Evolutionary conservation across 805 yeast genomes (phyloP).

Genomic region (Lachancea sp.): DNA sequence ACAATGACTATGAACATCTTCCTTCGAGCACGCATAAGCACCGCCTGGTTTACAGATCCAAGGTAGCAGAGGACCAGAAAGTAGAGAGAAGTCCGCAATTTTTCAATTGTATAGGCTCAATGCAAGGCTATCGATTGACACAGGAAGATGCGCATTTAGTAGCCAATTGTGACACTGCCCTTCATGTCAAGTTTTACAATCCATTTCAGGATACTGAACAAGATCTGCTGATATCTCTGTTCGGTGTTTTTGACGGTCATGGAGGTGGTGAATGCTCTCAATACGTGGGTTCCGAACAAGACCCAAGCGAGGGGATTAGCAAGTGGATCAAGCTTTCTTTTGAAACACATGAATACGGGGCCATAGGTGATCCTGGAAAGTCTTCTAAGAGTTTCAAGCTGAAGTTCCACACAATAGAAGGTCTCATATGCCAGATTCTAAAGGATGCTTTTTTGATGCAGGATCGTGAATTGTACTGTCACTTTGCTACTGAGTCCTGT

Average conservation of each 20-base stretch:
- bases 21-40: slow-evolving; percentile 17
- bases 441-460: slow-evolving; percentile 41
- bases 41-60: slow-evolving; percentile 1
- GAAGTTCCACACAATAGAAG: slow-evolving; percentile 31
- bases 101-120: slow-evolving; percentile 59
- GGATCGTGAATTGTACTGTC: slow-evolving; percentile 40
- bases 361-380: not conserved
- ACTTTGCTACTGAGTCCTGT: slow-evolving; percentile 36
- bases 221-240: slow-evolving; percentile 36
- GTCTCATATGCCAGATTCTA: slow-evolving; percentile 33
- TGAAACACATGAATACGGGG: slow-evolving; percentile 27
- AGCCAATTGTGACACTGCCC: slow-evolving; percentile 39
- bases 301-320: slow-evolving; percentile 20
- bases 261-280: slow-evolving; percentile 64
- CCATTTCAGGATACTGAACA: slow-evolving; percentile 27
- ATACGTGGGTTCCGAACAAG: slow-evolving; percentile 17
- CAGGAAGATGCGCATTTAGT: slow-evolving; percentile 74
- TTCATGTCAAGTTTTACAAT: slow-evolving; percentile 30
- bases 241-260: slow-evolving; percentile 79
- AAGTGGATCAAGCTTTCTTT: slow-evolving; percentile 29
- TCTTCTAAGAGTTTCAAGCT: slow-evolving; percentile 9
- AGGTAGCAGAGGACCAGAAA: not conserved
- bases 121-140: slow-evolving; percentile 70
- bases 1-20: slow-evolving; percentile 31
- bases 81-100: slow-evolving; percentile 29